These are phyloP conservation scores for Aaosphaeria pasadenensis DNA, from an alignment of 2,329 filamentous ascomycete genomes.

Conservation along the genomic window DNA sequence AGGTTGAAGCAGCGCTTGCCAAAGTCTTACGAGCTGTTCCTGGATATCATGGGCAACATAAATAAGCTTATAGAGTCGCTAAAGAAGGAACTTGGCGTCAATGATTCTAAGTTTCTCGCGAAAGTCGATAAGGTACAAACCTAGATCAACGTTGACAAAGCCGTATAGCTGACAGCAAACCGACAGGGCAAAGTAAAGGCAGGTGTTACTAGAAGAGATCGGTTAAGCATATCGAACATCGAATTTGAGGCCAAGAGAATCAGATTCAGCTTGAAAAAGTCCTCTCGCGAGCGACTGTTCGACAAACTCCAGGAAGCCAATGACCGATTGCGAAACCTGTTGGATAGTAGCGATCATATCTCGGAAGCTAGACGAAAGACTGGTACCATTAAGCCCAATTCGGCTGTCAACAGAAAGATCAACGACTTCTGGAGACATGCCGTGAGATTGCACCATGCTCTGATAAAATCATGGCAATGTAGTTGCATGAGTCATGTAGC, in stretches of 20 bases:
- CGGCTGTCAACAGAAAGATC: conserved; percentile 3
- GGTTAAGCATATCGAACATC: conserved; percentile 6
- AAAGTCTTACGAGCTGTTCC: conserved; percentile 17
- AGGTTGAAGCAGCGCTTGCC: conserved; percentile 16
- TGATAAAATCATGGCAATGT: conserved; percentile 8
- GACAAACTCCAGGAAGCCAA: conserved; percentile 9
- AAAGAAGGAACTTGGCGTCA: conserved; percentile 11
- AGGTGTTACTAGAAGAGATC: conserved; percentile 1
- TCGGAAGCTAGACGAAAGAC: conserved; percentile 3
- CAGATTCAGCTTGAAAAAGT: conserved; percentile 8
- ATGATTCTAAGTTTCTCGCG: conserved; percentile 8
- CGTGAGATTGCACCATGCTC: conserved; percentile 7
- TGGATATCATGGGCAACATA: conserved; percentile 19
- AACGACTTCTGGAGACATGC: conserved; percentile 10
- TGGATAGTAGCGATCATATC: conserved; percentile 9
- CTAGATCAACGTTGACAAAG: too few species aligned
- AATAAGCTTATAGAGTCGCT: conserved; percentile 14
- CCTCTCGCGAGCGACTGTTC: conserved; percentile 4
- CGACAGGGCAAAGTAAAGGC: neutral
- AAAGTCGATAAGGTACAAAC: too few species aligned
- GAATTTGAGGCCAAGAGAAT: conserved; percentile 1
- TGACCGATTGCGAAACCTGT: conserved; percentile 9
- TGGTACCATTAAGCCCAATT: neutral
- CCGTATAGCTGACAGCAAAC: too few species aligned
- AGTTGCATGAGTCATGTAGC: conserved; percentile 4